Base-by-base conservation (phyloP, 805 yeast species). In the Saccharomycopsis babjevae region DNA sequence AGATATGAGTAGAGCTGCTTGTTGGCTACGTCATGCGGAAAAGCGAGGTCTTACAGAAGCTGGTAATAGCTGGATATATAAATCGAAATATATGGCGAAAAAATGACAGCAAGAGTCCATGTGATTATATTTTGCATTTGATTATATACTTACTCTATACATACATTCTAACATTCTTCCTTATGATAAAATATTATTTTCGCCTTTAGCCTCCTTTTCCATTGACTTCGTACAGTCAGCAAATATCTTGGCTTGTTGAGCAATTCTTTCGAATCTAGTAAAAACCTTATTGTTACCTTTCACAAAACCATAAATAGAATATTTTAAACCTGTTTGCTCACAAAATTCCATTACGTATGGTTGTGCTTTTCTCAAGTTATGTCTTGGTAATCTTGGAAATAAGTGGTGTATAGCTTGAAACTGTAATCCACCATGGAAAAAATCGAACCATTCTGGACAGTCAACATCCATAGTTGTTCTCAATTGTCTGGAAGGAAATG, bases 381-480 rank as follows among this genome's bases (percentile, higher is more conserved):
- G 97, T 62, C 97, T 79, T 25, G 97, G 97, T 67, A 90, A 71
- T 62, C 97, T 77, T 34, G 97, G 97, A 71, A 90, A 90, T 67
- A 91, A 76, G 70, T 90, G 97, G 71, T 90, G 97, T 58, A 90
- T 83, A 0, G 92, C 94, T 70, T 90, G 97, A 75, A 89, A 90
- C 72, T 90, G 97, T 59, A 90, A 78, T 0, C 97, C 97, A 8
- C 97, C 97, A 69, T 90, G 97, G 68, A 90, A 77, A 67, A 83
- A 91, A 71, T 90, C 97, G 57, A 90, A 77, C 97, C 97, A 90
- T 64, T 82, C 85, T 1, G 97, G 97, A 74, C 97, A 90, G 67
- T 87, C 93, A 39, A 90, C 96, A 70, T 90, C 97, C 97, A 90
- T 91, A 2, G 97, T 90, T 1, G 97, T 91, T 67, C 97, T 79